Evolutionary conservation across 2,329 filamentous ascomycete species (phyloP).

Genomic region (Paecilomyces dactylethromorphus): DNA sequence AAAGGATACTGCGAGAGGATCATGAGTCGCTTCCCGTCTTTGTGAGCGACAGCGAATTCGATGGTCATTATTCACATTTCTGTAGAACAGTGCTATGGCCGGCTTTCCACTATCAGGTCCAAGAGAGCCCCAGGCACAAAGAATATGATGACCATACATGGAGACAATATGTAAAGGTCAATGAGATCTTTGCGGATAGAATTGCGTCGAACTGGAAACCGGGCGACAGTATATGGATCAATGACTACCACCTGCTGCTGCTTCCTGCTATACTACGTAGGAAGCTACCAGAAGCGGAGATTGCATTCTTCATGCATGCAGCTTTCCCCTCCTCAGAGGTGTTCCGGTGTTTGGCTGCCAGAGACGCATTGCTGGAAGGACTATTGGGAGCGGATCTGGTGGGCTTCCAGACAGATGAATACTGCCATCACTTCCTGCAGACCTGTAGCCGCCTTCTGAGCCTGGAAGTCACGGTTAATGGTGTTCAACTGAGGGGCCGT

Average conservation of each 20-base stretch:
- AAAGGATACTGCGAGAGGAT: conserved; percentile 70
- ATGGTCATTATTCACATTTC: conserved; percentile 89
- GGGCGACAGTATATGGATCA: conserved; percentile 86
- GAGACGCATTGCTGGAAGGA: conserved; percentile 77
- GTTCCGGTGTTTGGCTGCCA: conserved; percentile 78
- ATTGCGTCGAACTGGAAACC: conserved; percentile 86
- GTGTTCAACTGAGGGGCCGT: conserved; percentile 78
- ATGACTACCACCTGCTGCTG: conserved; percentile 88
- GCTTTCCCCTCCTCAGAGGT: conserved; percentile 94
- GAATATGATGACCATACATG: conserved; percentile 95
- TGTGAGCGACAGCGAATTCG: conserved; percentile 82
- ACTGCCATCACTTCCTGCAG: conserved; percentile 85
- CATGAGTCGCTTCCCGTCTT: conserved; percentile 78
- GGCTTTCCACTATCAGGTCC: conserved; percentile 95
- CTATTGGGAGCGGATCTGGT: conserved; percentile 89
- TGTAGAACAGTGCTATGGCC: conserved; percentile 97
- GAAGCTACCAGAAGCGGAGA: conserved; percentile 76
- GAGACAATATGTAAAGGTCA: conserved; percentile 85
- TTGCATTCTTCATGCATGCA: conserved; percentile 91
- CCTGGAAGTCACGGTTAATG: conserved; percentile 77
- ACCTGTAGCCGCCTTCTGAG: conserved; percentile 83
- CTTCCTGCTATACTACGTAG: conserved; percentile 81
- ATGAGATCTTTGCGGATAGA: conserved; percentile 83
- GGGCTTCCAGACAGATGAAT: conserved; percentile 89
- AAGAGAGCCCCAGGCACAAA: conserved; percentile 93